Evolutionary conservation across 2,329 filamentous ascomycete species (phyloP), one percentile per base, ranked within the genome.

Genomic region (Eurotiales sp.): DNA sequence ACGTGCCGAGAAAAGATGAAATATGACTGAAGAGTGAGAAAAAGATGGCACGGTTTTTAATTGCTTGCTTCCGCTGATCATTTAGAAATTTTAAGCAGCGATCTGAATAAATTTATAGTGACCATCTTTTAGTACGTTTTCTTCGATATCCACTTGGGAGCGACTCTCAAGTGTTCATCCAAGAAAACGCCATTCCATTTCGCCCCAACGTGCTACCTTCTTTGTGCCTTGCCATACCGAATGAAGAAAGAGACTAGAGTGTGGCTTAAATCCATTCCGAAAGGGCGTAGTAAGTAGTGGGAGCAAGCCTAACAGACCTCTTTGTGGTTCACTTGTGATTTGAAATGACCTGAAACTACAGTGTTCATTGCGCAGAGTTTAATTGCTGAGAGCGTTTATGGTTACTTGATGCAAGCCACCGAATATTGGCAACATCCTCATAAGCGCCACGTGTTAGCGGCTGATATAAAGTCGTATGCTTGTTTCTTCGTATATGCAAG

Each of bases 251-350:
- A 5, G 19, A 32, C 15, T 8, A 15, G 5, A 25, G 7, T n/a
- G 36, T 48, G 23, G 34, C 25, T 34, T 34, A 23, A 14, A 49
- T 19, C 21, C 36, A 40, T 48, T 22, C n/a, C n/a, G n/a, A n/a
- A n/a, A n/a, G n/a, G n/a, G n/a, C n/a, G n/a, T n/a, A n/a, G n/a
- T n/a, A n/a, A n/a, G n/a, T n/a, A n/a, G n/a, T n/a, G n/a, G n/a
- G n/a, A n/a, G n/a, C n/a, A n/a, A n/a, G n/a, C n/a, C n/a, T n/a
- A n/a, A n/a, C n/a, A n/a, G n/a, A n/a, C n/a, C n/a, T n/a, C n/a
- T n/a, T n/a, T n/a, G n/a, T 27, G 25, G 10, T 27, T 27, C 10
- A 30, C 7, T 48, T 22, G 46, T 4, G 21, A 14, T 39, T 23
- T 22, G 23, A 19, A 23, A 22, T 22, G 6, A 22, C 36, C 17